Conservation (phyloP, 441 rosid genomes). For the Eruca vesicaria region DNA sequence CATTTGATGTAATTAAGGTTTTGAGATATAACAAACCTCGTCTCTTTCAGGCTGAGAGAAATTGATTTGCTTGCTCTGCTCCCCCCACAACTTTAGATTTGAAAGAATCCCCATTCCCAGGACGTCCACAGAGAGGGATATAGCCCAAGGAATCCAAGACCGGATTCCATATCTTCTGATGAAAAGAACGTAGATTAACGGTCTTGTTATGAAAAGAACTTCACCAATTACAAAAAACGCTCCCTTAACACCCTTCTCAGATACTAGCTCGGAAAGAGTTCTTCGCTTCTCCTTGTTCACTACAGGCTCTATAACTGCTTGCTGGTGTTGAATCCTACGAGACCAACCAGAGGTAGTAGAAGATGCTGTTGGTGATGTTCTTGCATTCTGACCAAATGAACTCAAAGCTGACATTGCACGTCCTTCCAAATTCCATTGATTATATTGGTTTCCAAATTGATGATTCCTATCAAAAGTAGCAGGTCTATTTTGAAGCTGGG, state of each 20-base stretch:
- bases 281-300: slow-evolving; percentile 38
- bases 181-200: slow-evolving; percentile 80
- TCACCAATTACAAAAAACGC: slow-evolving; percentile 68
- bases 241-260: slow-evolving; percentile 70
- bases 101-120: slow-evolving; percentile 55
- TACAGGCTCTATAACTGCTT: slow-evolving; percentile 50
- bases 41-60: slow-evolving; percentile 60
- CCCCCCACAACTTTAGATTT: slow-evolving; percentile 36
- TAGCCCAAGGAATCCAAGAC: slow-evolving; percentile 93
- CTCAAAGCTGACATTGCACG: slow-evolving; percentile 77
- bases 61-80: slow-evolving; percentile 38
- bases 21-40: slow-evolving; percentile 55
- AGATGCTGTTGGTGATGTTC: slow-evolving; percentile 30
- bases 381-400: slow-evolving; percentile 80
- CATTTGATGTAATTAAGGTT: background rate
- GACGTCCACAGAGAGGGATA: slow-evolving; percentile 71
- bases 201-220: slow-evolving; percentile 72
- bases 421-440: slow-evolving; percentile 71
- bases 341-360: slow-evolving; percentile 57
- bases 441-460: slow-evolving; percentile 34
- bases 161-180: slow-evolving; percentile 72
- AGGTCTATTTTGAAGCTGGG: slow-evolving; percentile 38
- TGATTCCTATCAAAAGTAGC: slow-evolving; percentile 32
- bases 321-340: slow-evolving; percentile 65
- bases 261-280: slow-evolving; percentile 52